Percentiles rank a stretch among this genome's conserved stretches.
Conservation (phyloP, 164 flowering plant species). For the Echeveria elegans region DNA sequence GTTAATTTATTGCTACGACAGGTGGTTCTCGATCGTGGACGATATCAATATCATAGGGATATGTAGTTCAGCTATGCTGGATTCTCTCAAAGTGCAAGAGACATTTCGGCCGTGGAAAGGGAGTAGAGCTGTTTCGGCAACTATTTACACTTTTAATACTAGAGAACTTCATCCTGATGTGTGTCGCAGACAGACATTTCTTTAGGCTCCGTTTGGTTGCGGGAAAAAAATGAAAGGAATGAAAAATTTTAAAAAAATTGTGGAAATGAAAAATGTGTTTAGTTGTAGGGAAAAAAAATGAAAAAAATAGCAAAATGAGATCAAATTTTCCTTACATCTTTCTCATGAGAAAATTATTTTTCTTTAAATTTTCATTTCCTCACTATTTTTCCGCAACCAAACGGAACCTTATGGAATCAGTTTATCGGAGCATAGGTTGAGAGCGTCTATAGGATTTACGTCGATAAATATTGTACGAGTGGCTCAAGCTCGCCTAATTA, state of each 20-base stretch:
- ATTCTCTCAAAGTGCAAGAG: slow-evolving; percentile 24
- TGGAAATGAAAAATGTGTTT: no score
- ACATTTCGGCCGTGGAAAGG: slow-evolving; percentile 39
- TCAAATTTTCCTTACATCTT: no score
- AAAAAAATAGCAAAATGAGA: no score
- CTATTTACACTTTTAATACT: slow-evolving; percentile 22
- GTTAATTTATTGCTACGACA: slow-evolving; percentile 48
- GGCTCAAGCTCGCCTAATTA: slow-evolving; percentile 30
- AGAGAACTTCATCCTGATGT: slow-evolving; percentile 25
- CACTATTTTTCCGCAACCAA: no score
- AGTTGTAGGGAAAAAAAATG: no score
- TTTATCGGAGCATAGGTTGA: slow-evolving; percentile 6
- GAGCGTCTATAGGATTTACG: slow-evolving; percentile 24
- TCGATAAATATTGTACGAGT: slow-evolving; percentile 22
- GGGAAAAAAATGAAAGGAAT: no score
- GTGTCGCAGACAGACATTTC: slow-evolving; percentile 41
- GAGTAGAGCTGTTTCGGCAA: slow-evolving; percentile 1
- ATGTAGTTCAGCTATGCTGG: slow-evolving; percentile 50
- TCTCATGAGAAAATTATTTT: no score
- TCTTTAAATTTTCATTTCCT: no score
- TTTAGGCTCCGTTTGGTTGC: no score
- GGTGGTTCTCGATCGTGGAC: slow-evolving; percentile 55
- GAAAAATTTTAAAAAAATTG: no score
- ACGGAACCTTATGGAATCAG: slow-evolving; percentile 27
- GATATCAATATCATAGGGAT: slow-evolving; percentile 54